phyloP scores from a whole-genome alignment of 495 filamentous ascomycete species.

The Penicillium steckii region DNA sequence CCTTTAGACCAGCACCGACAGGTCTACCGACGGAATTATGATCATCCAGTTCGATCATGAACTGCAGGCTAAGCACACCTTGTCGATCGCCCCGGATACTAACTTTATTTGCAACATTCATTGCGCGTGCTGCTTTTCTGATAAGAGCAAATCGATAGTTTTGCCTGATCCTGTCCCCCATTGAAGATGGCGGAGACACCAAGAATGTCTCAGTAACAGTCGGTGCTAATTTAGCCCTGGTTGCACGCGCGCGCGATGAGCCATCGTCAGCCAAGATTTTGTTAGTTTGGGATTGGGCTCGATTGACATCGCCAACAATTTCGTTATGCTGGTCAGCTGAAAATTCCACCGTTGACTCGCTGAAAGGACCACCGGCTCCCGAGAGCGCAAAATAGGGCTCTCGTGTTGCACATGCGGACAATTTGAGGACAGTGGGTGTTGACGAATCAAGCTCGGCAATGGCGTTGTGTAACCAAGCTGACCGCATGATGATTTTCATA shows the following conservation, averaged over 20 bases:
- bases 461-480: conserved; percentile 79
- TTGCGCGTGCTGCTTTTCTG: conserved; percentile 78
- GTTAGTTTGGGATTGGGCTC: conserved; percentile 16
- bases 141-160: conserved; percentile 81
- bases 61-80: conserved; percentile 91
- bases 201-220: conserved; percentile 51
- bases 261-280: conserved; percentile 36
- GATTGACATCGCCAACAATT: conserved; percentile 7
- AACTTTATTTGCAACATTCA: conserved; percentile 89
- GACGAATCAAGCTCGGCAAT: conserved; percentile 78
- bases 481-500: conserved; percentile 94
- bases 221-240: conserved; percentile 46
- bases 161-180: conserved; percentile 40
- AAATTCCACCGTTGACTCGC: conserved; percentile 82
- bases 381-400: conserved; percentile 75
- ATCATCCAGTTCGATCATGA: conserved; percentile 81
- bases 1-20: conserved; percentile 21
- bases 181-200: conserved; percentile 42
- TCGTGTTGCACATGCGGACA: conserved; percentile 57
- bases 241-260: conserved; percentile 39
- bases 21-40: conserved; percentile 24
- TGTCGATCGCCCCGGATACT: conserved; percentile 83
- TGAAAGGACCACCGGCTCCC: conserved; percentile 67
- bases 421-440: conserved; percentile 58
- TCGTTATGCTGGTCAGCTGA: conserved; percentile 59